Evolutionary conservation across 768 basidiomycete genomes (phyloP), one percentile per base, ranked within the genome.

Genomic region (Panaeolus papilionaceus): DNA sequence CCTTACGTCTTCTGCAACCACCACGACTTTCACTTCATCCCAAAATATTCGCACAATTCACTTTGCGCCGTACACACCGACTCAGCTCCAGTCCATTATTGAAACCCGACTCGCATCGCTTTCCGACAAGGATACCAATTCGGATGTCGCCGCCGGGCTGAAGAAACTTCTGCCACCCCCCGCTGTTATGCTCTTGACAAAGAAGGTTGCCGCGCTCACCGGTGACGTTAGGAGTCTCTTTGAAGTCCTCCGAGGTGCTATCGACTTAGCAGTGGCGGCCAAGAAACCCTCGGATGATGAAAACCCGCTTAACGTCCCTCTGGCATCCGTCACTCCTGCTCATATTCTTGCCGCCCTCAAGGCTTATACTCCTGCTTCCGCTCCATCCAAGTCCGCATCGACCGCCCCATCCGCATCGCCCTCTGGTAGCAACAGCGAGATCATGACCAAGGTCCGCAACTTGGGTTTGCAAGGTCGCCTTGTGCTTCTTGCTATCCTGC

Each of bases 191-290:
- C 81, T 95, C 14, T 83, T 94, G 37, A 87, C 91, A 9, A 93
- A 92, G 80, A 94, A 94, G 74, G 81, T 95, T 20, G 93, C 94
- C 4, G 85, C 91, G 1, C 82, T 89, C 66, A 94, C 94, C 0
- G 94, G 94, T 16, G 94, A 96, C 72, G 92, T 95, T 9, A 84
- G 94, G 45, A 88, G 86, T 28, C 80, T 94, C 2, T 91, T 96
- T 65, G 92, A 93, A 75, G 91, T 95, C 12, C 82, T 94, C 10
- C 86, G 93, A 38, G 87, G 89, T 11, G 92, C 94, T 8, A 92
- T 96, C 70, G 92, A 94, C 70, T 78, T 89, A 14, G 88, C 89
- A 0, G 79, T 85, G n/a, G 64, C 71, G 49, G 71, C 75, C 33
- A 45, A 63, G 2, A 74, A 64, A n/a, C 67, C 63, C 3, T 16